These are phyloP conservation scores for Taphrina sp. DNA, from an alignment of 1,139 yeast species.

Conservation along the genomic window DNA sequence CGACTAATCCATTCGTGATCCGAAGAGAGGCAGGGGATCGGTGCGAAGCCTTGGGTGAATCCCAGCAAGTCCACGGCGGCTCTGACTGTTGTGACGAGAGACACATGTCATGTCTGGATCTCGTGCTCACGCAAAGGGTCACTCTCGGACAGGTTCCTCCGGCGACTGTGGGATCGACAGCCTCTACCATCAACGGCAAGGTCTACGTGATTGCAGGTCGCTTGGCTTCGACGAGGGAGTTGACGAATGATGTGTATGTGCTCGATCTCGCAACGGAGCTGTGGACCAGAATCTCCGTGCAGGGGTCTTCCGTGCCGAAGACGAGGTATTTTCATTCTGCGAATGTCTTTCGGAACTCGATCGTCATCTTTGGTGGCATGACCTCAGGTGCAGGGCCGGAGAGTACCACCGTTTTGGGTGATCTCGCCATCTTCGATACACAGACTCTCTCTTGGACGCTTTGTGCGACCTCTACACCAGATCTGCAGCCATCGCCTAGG, in stretches of 20 bases:
- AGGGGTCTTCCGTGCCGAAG: constrained; percentile 22
- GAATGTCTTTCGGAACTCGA: constrained; percentile 30
- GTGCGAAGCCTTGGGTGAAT: too few species aligned
- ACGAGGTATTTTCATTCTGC: constrained; percentile 38
- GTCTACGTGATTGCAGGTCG: constrained; percentile 39
- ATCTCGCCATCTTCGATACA: constrained; percentile 35
- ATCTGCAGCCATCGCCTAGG: constrained; percentile 31
- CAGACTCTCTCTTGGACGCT: constrained; percentile 25
- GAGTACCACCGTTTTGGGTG: constrained; percentile 33
- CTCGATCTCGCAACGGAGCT: constrained; percentile 36
- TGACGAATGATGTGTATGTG: constrained; percentile 36
- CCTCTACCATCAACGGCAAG: constrained; percentile 32
- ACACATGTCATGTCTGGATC: constrained; percentile 4
- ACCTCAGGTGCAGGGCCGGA: constrained; percentile 3
- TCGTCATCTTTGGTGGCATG: constrained; percentile 39
- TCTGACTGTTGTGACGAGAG: not conserved
- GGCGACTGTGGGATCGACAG: constrained; percentile 37
- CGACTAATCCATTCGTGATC: too few species aligned
- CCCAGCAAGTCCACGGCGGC: too few species aligned
- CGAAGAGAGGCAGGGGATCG: too few species aligned
- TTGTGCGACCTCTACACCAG: not conserved
- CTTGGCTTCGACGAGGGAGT: constrained; percentile 29
- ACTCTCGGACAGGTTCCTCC: constrained; percentile 38
- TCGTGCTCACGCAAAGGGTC: not conserved
- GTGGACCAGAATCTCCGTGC: constrained; percentile 36